Conservation (phyloP, 192 early-diverging fungal species). For the Thamnidium elegans region DNA sequence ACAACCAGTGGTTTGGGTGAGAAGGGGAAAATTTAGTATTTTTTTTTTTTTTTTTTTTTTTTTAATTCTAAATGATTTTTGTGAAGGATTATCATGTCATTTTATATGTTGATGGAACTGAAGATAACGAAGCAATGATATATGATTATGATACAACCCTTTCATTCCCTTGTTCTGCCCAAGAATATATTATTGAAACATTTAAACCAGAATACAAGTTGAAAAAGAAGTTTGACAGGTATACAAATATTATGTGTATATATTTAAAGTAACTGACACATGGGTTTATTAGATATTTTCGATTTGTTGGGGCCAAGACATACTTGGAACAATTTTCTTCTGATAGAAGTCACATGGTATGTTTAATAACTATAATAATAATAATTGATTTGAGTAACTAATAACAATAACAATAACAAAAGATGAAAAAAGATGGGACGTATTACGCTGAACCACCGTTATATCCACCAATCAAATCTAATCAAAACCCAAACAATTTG, state of each 20-base stretch:
- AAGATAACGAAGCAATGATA: background rate
- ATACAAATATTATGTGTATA: background rate
- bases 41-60: too few species aligned
- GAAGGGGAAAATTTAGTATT: too few species aligned
- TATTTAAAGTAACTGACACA: too few species aligned
- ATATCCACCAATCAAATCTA: too few species aligned
- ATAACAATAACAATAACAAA: too few species aligned
- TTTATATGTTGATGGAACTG: background rate
- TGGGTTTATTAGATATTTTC: constrained; percentile 17
- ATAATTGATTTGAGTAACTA: too few species aligned
- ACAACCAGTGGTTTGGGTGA: constrained; percentile 24
- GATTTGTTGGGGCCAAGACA: constrained; percentile 11
- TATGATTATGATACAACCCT: constrained; percentile 24
- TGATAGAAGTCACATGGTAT: constrained; percentile 30
- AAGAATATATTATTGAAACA: constrained; percentile 6
- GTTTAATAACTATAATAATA: background rate
- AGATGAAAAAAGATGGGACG: too few species aligned
- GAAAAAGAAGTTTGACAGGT: constrained; percentile 19
- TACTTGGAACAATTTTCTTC: constrained; percentile 22
- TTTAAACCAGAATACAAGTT: constrained; percentile 12
- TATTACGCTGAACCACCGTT: too few species aligned
- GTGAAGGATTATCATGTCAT: constrained; percentile 36
- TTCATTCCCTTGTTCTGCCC: constrained; percentile 12
- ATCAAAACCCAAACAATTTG: too few species aligned
- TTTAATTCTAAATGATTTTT: too few species aligned